Evolutionary conservation across 768 basidiomycete genomes (phyloP).

Genomic region (Paxillus involutus): DNA sequence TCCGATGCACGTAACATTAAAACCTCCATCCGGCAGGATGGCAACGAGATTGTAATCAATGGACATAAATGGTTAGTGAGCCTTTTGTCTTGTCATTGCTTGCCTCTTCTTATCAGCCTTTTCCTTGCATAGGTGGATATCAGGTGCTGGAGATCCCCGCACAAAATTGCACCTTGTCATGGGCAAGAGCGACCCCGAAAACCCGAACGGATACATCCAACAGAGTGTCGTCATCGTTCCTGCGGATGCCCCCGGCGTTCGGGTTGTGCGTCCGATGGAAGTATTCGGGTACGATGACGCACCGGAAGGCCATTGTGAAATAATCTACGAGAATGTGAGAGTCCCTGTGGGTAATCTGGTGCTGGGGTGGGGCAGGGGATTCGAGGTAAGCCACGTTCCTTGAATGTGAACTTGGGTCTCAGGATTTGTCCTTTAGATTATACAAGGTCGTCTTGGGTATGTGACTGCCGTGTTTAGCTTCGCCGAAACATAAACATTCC

Average conservation of each 20-base stretch:
- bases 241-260: slow-evolving; percentile 81
- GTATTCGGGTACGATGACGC: slow-evolving; percentile 96
- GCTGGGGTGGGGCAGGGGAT: slow-evolving; percentile 92
- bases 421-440: slow-evolving; percentile 51
- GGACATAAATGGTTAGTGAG: slow-evolving; percentile 87
- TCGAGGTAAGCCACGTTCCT: slow-evolving; percentile 57
- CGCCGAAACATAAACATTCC: neutral
- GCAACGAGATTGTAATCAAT: slow-evolving; percentile 87
- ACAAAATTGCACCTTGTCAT: slow-evolving; percentile 90
- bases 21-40: slow-evolving; percentile 81
- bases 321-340: slow-evolving; percentile 91
- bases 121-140: slow-evolving; percentile 77
- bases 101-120: slow-evolving; percentile 8
- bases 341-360: slow-evolving; percentile 83
- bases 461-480: slow-evolving; percentile 13
- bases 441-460: slow-evolving; percentile 94
- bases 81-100: neutral
- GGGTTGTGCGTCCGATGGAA: slow-evolving; percentile 86
- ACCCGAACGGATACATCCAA: slow-evolving; percentile 72
- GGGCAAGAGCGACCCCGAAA: slow-evolving; percentile 89
- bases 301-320: slow-evolving; percentile 95
- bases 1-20: slow-evolving; percentile 95
- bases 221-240: slow-evolving; percentile 98
- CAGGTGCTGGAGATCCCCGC: slow-evolving; percentile 92
- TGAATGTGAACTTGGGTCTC: neutral